phyloP scores from a whole-genome alignment of 345 rosid genomes.

The Trapa bicornis region DNA sequence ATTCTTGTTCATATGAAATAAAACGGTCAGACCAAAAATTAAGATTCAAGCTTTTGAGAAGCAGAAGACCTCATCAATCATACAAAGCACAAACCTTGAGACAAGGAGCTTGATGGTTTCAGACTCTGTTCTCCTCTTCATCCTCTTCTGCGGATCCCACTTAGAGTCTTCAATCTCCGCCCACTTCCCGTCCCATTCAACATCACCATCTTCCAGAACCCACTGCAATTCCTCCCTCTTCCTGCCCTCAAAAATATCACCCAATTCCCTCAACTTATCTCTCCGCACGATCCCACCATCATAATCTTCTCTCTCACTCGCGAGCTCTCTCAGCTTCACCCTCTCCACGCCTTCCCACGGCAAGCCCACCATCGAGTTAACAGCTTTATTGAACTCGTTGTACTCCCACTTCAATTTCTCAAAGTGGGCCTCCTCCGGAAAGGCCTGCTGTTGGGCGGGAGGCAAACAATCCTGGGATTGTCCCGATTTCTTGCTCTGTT shows the following conservation, averaged over 20 bases:
- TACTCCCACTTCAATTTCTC: conserved; percentile 44
- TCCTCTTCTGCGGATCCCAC: conserved; percentile 31
- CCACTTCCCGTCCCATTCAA: conserved; percentile 34
- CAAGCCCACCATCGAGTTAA: conserved; percentile 41
- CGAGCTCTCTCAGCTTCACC: conserved; percentile 44
- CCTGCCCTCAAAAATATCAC: conserved; percentile 46
- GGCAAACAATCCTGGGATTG: conserved; percentile 25
- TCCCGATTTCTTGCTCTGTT: conserved; percentile 22
- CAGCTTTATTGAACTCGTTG: conserved; percentile 40
- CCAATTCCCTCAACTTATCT: conserved; percentile 53
- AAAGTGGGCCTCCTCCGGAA: conserved; percentile 43
- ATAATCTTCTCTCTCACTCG: conserved; percentile 30
- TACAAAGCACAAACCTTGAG: conserved; percentile 29
- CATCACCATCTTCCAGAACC: conserved; percentile 82
- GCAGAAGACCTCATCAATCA: background rate
- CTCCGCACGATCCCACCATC: conserved; percentile 30
- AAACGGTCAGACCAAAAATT: background rate
- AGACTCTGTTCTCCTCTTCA: conserved; percentile 55
- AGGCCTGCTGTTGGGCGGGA: conserved; percentile 29
- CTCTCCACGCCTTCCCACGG: conserved; percentile 87
- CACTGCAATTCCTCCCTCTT: conserved; percentile 44
- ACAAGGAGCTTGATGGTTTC: conserved; percentile 65
- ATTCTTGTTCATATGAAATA: no score
- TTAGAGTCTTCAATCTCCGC: conserved; percentile 11
- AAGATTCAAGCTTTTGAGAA: background rate